A percentile compares a stretch with the other conserved stretches of the same genome.
phyloP scores from a whole-genome alignment of 148 eudicot species.

The Cornus suecica region DNA sequence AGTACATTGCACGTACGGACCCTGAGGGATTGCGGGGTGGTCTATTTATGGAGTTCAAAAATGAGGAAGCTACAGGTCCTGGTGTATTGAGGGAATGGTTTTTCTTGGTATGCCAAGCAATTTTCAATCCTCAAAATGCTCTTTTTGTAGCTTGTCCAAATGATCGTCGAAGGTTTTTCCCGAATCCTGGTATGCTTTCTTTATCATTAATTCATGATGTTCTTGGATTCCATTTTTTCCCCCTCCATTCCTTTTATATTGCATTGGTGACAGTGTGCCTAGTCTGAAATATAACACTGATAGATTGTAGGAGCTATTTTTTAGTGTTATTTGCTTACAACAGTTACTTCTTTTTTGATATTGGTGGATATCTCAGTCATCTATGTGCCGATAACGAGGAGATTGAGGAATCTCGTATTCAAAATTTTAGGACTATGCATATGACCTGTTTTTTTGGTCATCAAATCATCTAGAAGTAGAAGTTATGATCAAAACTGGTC shows the following conservation, averaged over 20 bases:
- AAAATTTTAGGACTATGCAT: not conserved
- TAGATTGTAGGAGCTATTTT: too few species aligned
- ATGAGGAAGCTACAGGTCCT: slow-evolving; percentile 93
- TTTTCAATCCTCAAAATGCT: slow-evolving; percentile 83
- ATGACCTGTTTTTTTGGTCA: not conserved
- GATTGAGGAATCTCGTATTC: not conserved
- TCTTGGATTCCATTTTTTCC: not conserved
- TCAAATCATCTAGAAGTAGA: not conserved
- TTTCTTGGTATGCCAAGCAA: slow-evolving; percentile 73
- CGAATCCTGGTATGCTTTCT: slow-evolving; percentile 64
- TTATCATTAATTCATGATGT: not conserved
- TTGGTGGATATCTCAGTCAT: not conserved
- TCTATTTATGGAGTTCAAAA: slow-evolving; percentile 83
- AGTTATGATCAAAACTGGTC: not conserved
- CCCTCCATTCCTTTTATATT: not conserved
- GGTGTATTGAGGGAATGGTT: slow-evolving; percentile 97
- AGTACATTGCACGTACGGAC: slow-evolving; percentile 60
- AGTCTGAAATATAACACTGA: not conserved
- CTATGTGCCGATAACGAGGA: not conserved
- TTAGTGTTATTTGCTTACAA: too few species aligned
- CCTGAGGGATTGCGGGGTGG: slow-evolving; percentile 57
- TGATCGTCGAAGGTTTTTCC: slow-evolving; percentile 87
- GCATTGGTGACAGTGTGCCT: not conserved
- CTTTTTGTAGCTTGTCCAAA: slow-evolving; percentile 78
- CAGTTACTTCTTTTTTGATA: too few species aligned